phyloP scores from a whole-genome alignment of 495 filamentous ascomycete species.

The Entonaema liquescens region DNA sequence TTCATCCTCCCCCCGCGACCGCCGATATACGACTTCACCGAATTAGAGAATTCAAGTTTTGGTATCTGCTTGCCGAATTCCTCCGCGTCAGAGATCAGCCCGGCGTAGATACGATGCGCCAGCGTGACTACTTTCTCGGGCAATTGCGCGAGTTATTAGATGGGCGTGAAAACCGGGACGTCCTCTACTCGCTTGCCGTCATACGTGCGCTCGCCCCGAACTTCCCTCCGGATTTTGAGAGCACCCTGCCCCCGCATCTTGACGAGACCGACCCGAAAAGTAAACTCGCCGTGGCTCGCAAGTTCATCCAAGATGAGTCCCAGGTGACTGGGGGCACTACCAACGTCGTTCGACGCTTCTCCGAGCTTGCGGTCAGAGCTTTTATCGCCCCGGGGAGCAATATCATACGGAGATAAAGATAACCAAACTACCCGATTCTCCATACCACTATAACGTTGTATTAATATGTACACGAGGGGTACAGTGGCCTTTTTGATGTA shows the following conservation, averaged over 20 bases:
- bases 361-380: conserved; percentile 69
- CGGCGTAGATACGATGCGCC: conserved; percentile 59
- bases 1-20: conserved; percentile 53
- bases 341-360: conserved; percentile 80
- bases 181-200: conserved; percentile 87
- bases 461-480: conserved; percentile 16
- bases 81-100: conserved; percentile 66
- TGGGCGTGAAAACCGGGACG: conserved; percentile 86
- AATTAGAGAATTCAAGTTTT: conserved; percentile 78
- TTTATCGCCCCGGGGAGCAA: conserved; percentile 56
- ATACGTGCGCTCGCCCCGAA: conserved; percentile 75
- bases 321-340: conserved; percentile 74
- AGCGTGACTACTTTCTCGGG: conserved; percentile 69
- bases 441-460: conserved; percentile 20
- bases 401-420: conserved; percentile 39
- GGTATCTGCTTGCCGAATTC: conserved; percentile 77
- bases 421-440: neutral
- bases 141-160: conserved; percentile 74
- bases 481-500: conserved; percentile 4
- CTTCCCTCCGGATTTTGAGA: conserved; percentile 69
- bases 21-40: conserved; percentile 61
- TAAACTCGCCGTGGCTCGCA: conserved; percentile 80
- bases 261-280: conserved; percentile 75
- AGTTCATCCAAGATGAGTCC: conserved; percentile 80
- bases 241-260: conserved; percentile 66